Conservation (phyloP, 257 asterid species). For the Mentha longifolia region DNA sequence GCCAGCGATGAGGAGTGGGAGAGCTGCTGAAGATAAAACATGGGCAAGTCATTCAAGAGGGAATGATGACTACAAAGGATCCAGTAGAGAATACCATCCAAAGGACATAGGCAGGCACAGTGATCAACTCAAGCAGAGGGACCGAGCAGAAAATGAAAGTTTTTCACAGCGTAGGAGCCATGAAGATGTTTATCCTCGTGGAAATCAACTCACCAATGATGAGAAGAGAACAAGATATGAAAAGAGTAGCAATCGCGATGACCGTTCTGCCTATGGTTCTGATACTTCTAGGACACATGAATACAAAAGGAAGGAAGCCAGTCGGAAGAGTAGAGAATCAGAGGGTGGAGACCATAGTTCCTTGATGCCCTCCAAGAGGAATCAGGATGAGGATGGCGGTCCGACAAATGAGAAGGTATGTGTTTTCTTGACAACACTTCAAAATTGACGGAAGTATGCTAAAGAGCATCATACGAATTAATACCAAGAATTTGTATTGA, state of each 20-base stretch:
- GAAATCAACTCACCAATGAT: constrained; percentile 48
- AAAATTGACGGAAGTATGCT: constrained; percentile 30
- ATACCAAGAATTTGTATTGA: neutral
- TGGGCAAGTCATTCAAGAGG: constrained; percentile 70
- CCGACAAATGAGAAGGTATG: constrained; percentile 82
- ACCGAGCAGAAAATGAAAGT: constrained; percentile 68
- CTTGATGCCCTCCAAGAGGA: constrained; percentile 55
- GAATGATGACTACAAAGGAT: constrained; percentile 70
- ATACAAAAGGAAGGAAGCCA: constrained; percentile 35
- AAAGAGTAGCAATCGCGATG: constrained; percentile 63
- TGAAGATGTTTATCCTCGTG: constrained; percentile 65
- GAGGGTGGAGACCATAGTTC: constrained; percentile 66
- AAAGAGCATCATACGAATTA: constrained; percentile 22
- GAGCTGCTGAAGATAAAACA: constrained; percentile 69
- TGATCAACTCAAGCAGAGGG: constrained; percentile 73
- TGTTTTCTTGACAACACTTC: constrained; percentile 44
- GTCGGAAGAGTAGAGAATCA: constrained; percentile 62
- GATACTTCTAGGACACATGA: constrained; percentile 65
- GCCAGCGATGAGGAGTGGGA: constrained; percentile 59
- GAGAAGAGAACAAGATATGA: constrained; percentile 76
- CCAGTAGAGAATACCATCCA: constrained; percentile 65
- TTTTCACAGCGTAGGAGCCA: constrained; percentile 66
- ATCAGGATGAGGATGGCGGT: constrained; percentile 59
- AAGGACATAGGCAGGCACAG: constrained; percentile 62
- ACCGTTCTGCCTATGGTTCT: constrained; percentile 57